phyloP scores from a whole-genome alignment of 306 rosid genomes.

The Quercus mongolica region DNA sequence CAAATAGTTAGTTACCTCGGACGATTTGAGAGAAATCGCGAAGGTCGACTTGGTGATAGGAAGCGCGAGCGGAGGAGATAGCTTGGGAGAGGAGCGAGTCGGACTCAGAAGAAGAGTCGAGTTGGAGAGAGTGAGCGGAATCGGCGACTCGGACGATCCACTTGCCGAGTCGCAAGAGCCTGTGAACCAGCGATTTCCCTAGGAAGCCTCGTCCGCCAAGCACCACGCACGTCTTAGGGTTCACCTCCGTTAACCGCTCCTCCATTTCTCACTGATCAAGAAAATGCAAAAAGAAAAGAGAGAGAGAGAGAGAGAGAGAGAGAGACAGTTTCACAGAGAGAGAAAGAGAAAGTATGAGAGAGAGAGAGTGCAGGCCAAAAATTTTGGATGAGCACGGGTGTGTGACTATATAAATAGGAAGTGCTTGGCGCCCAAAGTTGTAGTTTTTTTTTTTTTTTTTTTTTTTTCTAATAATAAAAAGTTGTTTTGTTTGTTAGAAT shows the following conservation, averaged over 20 bases:
- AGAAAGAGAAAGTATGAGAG: not conserved
- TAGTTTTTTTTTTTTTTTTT: not conserved
- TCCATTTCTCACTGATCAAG: conserved; percentile 25
- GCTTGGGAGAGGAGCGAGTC: conserved; percentile 56
- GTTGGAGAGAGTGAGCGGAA: conserved; percentile 51
- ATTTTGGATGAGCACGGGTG: no score
- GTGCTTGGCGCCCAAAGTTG: not conserved
- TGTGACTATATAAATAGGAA: not conserved
- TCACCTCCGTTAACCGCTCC: conserved; percentile 52
- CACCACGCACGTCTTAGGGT: conserved; percentile 69
- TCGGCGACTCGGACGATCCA: conserved; percentile 88
- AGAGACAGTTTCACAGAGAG: not conserved
- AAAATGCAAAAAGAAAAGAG: not conserved
- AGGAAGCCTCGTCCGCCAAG: conserved; percentile 77
- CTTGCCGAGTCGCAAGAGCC: conserved; percentile 52
- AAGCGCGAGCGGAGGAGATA: conserved; percentile 66
- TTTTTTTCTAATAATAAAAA: not conserved
- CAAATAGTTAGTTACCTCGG: conserved; percentile 33
- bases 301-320: not conserved
- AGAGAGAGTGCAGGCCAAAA: not conserved
- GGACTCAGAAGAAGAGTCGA: conserved; percentile 40
- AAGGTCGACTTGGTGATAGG: conserved; percentile 56
- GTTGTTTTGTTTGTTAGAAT: not conserved
- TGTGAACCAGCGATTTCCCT: conserved; percentile 65
- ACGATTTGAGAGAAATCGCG: conserved; percentile 44